Conservation (phyloP, 768 basidiomycete species). For the Crassisporium funariophilum region DNA sequence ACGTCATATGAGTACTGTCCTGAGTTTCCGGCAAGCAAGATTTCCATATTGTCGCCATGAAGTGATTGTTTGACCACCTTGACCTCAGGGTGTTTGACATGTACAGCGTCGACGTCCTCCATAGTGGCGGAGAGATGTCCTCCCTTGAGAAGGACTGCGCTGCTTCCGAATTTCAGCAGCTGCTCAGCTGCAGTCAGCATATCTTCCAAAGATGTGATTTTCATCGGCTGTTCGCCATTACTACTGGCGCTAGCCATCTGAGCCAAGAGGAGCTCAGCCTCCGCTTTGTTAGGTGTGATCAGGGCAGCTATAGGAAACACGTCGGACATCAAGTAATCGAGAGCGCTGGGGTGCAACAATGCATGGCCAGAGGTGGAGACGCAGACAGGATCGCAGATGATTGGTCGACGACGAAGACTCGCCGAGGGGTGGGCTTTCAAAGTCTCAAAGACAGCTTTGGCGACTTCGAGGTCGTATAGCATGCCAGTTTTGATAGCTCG, state of each 20-base stretch:
- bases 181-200: conserved; percentile 60
- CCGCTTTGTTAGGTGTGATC: conserved; percentile 85
- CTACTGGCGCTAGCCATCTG: conserved; percentile 26
- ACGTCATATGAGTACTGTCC: conserved; percentile 14
- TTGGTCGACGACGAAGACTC: conserved; percentile 38
- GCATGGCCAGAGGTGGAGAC: conserved; percentile 89
- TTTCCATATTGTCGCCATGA: conserved; percentile 62
- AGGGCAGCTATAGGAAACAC: conserved; percentile 72
- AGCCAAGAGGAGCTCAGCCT: conserved; percentile 71
- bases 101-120: conserved; percentile 44
- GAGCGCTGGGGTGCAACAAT: conserved; percentile 67
- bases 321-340: conserved; percentile 57
- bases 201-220: conserved; percentile 50
- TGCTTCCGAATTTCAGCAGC: conserved; percentile 49
- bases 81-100: conserved; percentile 29
- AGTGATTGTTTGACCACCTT: conserved; percentile 47
- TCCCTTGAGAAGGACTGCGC: conserved; percentile 80
- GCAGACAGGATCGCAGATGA: conserved; percentile 89
- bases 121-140: conserved; percentile 64
- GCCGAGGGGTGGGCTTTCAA: conserved; percentile 45
- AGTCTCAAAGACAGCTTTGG: conserved; percentile 50
- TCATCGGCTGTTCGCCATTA: conserved; percentile 42
- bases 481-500: conserved; percentile 88
- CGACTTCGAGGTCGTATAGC: conserved; percentile 66
- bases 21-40: conserved; percentile 43